A percentile compares a stretch with the other conserved stretches of the same genome.
phyloP scores from a whole-genome alignment of 2,329 filamentous ascomycete genomes.

The Xylariaceae sp. region DNA sequence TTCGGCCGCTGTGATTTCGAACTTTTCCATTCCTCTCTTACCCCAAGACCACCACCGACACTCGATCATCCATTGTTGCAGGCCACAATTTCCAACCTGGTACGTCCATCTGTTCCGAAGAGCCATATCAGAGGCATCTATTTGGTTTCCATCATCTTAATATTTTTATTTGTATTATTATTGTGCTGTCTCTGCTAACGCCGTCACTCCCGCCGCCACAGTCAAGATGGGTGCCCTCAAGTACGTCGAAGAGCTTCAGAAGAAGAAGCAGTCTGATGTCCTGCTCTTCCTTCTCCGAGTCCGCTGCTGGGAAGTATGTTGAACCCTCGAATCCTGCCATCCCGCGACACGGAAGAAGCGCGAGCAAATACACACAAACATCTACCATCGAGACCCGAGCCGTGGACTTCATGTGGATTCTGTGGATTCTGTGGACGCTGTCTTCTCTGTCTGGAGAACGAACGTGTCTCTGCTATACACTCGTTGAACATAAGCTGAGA shows the following conservation, averaged over 20 bases:
- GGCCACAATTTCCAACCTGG: conserved; percentile 34
- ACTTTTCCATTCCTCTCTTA: conserved; percentile 27
- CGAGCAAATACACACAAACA: conserved; percentile 26
- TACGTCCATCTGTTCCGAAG: conserved; percentile 20
- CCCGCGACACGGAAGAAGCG: conserved; percentile 26
- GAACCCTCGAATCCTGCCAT: conserved; percentile 33
- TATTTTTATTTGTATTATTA: neutral
- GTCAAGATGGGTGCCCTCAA: conserved; percentile 98
- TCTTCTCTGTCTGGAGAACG: conserved; percentile 35
- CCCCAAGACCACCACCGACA: conserved; percentile 30
- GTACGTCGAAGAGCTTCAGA: conserved; percentile 99
- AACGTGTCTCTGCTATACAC: conserved; percentile 76
- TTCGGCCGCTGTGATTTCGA: conserved; percentile 24
- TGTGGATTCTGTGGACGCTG: conserved; percentile 35
- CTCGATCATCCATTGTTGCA: conserved; percentile 34
- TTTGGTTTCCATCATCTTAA: neutral
- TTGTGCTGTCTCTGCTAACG: conserved; percentile 21
- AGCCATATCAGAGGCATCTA: neutral
- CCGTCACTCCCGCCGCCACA: conserved; percentile 28
- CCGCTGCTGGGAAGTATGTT: conserved; percentile 99
- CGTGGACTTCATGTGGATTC: conserved; percentile 33
- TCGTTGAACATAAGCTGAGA: conserved; percentile 99
- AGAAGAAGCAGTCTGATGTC: conserved; percentile 99
- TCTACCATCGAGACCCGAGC: conserved; percentile 28
- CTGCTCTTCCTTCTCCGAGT: conserved; percentile 99